Base-by-base conservation (phyloP, 768 basidiomycete genomes). In the Peribolospora kevripleyi region DNA sequence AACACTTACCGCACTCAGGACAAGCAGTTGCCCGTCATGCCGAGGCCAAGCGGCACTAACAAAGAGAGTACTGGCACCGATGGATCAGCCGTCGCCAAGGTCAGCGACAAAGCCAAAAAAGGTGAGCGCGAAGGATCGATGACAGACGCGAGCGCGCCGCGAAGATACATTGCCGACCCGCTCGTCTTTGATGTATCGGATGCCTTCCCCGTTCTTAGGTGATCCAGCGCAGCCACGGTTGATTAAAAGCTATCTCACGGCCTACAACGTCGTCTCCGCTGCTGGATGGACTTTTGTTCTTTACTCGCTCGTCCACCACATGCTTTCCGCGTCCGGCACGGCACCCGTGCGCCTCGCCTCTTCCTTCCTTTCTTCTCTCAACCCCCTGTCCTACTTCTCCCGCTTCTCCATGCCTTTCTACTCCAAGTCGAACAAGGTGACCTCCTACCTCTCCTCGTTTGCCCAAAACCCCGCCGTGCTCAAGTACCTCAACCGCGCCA, bases 281-380 rank as follows among this genome's bases (percentile, higher is more conserved):
- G 50, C 77, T 10, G 81, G 79, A 48, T 95, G 90, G 90, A 66
- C 67, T 0, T 76, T 76, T 66, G 68, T 91, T 57, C 78, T 91
- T 61, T 51, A 61, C 67, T 42, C 68, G 70, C 9, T 65, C 69
- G 45, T 56, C 43, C 48, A 48, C 10, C 57, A 64, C 52, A 48
- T 61, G 36, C 38, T 57, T 60, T 39, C 58, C 56, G 48, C 40
- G 43, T 67, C 65, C 52, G 70, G 70, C 39, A 67, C 65, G n/a
- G 7, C 3, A 51, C 6, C 3, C 53, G 42, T 68, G 53, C 2
- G 62, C 49, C 53, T 73, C 57, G 63, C 70, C 8, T 65, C 61
- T 13, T 69, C 58, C 54, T 55, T 73, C 56, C 65, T 70, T 25
- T 25, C 25, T 25, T 25, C 25, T 25, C 25, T 25, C 25, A 25